Evolutionary conservation across 495 filamentous ascomycete species (phyloP).

Genomic region (Penicillium arizonense): DNA sequence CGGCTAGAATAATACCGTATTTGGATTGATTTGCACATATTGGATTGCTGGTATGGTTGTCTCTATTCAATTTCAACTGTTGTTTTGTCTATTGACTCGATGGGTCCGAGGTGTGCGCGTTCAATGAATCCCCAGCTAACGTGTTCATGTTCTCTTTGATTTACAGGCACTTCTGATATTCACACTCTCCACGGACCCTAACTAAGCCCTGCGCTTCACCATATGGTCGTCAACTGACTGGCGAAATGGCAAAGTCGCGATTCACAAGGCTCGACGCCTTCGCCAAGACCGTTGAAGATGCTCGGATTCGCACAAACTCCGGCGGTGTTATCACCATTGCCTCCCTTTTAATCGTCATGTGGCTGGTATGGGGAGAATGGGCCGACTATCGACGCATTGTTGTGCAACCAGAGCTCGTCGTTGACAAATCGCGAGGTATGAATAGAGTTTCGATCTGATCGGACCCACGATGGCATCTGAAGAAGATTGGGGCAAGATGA

Average conservation of each 20-base stretch:
- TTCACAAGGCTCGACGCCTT: conserved; percentile 97
- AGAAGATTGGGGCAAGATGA: not conserved
- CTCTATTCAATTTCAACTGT: not conserved
- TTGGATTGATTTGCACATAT: conserved; percentile 12
- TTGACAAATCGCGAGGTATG: conserved; percentile 92
- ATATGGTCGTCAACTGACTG: conserved; percentile 31
- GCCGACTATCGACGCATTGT: conserved; percentile 82
- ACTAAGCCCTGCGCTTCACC: conserved; percentile 4
- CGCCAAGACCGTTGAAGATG: conserved; percentile 98
- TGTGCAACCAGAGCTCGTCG: conserved; percentile 88
- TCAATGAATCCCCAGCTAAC: conserved; percentile 10
- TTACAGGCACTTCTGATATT: conserved; percentile 5
- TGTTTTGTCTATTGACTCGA: not conserved
- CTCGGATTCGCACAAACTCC: conserved; percentile 92
- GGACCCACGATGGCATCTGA: not conserved
- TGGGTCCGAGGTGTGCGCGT: conserved; percentile 17
- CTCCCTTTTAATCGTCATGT: conserved; percentile 82
- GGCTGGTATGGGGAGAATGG: conserved; percentile 94
- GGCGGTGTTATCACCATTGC: conserved; percentile 93
- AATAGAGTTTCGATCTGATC: not conserved
- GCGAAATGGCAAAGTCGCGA: conserved; percentile 64
- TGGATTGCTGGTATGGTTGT: conserved; percentile 5
- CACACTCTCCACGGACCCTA: conserved; percentile 1
- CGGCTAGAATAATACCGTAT: not conserved
- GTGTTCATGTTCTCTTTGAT: not conserved